Conservation (phyloP, 208 protist genomes). For the Trypanosoma brucei region DNA sequence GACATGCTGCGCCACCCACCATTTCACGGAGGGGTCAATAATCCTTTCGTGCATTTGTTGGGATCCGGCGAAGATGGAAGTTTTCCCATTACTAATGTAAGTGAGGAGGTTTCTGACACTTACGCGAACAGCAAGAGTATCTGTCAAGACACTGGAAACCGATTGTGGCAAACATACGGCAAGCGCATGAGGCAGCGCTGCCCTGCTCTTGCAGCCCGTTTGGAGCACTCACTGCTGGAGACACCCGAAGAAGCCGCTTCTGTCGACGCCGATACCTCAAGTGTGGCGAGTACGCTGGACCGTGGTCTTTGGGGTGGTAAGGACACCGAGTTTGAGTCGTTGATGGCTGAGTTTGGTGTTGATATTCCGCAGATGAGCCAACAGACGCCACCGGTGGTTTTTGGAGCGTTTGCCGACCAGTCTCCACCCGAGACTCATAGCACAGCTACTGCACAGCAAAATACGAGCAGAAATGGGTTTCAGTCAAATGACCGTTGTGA, state of each 20-base stretch:
- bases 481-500: background rate
- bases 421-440: too few species aligned
- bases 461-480: too few species aligned
- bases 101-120: slow-evolving; percentile 2
- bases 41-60: slow-evolving; percentile 17
- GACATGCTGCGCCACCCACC: background rate
- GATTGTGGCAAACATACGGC: slow-evolving; percentile 29
- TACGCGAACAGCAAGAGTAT: background rate
- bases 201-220: slow-evolving; percentile 30
- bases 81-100: slow-evolving; percentile 6
- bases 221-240: slow-evolving; percentile 40
- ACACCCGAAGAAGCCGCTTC: slow-evolving; percentile 66
- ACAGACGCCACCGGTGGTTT: background rate
- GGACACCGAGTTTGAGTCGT: slow-evolving; percentile 30
- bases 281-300: slow-evolving; percentile 62
- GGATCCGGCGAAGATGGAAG: slow-evolving; percentile 7
- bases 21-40: background rate
- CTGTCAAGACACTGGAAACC: slow-evolving; percentile 24
- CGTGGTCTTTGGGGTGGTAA: slow-evolving; percentile 21
- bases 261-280: slow-evolving; percentile 55
- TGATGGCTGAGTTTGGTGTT: slow-evolving; percentile 42
- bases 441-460: too few species aligned
- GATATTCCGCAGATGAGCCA: slow-evolving; percentile 21
- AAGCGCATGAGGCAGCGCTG: slow-evolving; percentile 18
- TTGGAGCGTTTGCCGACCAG: too few species aligned